Base-by-base conservation (phyloP, 495 filamentous ascomycete genomes). In the Trichocladium antarcticum region DNA sequence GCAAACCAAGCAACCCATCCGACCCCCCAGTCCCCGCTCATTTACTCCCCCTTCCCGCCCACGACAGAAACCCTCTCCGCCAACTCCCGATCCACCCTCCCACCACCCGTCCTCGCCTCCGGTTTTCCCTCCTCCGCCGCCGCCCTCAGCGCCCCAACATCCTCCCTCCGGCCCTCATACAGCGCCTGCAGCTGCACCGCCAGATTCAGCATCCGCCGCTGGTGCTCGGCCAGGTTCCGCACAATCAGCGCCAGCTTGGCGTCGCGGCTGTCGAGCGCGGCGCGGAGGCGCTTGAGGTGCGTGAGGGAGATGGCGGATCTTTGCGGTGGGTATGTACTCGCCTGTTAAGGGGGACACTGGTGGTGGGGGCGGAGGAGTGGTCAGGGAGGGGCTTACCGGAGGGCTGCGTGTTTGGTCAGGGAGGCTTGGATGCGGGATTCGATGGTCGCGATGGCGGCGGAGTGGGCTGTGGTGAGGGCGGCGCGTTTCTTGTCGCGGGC, bases 181-280 rank as follows among this genome's bases (percentile, higher is more conserved):
- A 65, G 41, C 9, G 51, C 56, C 17, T 41, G 36, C 31, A 65
- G 45, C 35, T 57, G 62, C 4, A 53, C 37, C 5, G 49, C 60
- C 16, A 59, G 55, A 17, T 59, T 59, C 20, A 51, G n/a, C 47
- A 53, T 47, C 17, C 56, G 17, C 31, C 39, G 51, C 40, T 53
- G 62, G 42, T 57, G 36, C 37, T 58, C 53, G 31, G 15, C 51
- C 27, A 65, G 46, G 47, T 44, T 56, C 14, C 45, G 42, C 27
- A 50, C 41, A 20, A 65, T 59, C 10, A 43, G 29, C 15, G 21
- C 37, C 27, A 49, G 47, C 27, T 47, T 58, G 17, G 37, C 40
- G 37, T 61, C 56, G 39, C 62, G 60, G 20, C 21, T 39, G 12
- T 61, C 45, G 12, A 61, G 38, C n/a, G 60, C 60, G 11, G 51